Conservation (phyloP, 495 filamentous ascomycete species). For the Oleoguttula mirabilis region DNA sequence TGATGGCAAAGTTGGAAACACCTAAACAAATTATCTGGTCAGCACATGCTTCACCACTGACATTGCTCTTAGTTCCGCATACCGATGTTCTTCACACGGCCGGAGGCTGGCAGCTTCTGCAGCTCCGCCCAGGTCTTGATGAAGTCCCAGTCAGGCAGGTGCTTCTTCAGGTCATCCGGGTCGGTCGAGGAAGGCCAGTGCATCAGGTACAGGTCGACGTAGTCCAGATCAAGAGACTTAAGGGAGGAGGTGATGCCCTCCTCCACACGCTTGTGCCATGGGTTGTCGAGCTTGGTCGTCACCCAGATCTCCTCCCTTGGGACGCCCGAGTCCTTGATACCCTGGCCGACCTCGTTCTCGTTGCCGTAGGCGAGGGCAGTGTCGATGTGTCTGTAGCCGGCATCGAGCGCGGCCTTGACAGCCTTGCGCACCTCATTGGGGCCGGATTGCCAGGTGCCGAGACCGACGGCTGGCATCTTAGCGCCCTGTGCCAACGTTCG, state of each 20-base stretch:
- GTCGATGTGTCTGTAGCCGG: slow-evolving; percentile 62
- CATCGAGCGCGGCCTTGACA: slow-evolving; percentile 61
- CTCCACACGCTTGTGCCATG: slow-evolving; percentile 59
- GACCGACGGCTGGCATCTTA: slow-evolving; percentile 68
- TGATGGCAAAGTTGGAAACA: slow-evolving; percentile 51
- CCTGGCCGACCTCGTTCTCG: slow-evolving; percentile 69
- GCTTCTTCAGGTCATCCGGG: slow-evolving; percentile 43
- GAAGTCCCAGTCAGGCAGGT: slow-evolving; percentile 62
- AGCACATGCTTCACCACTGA: no score
- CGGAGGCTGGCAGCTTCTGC: slow-evolving; percentile 68
- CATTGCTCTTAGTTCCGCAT: no score
- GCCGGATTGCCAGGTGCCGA: slow-evolving; percentile 71
- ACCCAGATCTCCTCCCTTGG: slow-evolving; percentile 73
- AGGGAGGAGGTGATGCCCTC: slow-evolving; percentile 60
- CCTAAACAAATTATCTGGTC: slow-evolving; percentile 20
- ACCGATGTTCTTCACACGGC: slow-evolving; percentile 62
- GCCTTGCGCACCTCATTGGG: slow-evolving; percentile 50
- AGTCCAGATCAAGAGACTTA: slow-evolving; percentile 56
- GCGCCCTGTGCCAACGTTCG: slow-evolving; percentile 41
- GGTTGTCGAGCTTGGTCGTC: slow-evolving; percentile 80
- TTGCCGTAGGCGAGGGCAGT: slow-evolving; percentile 76
- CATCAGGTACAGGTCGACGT: slow-evolving; percentile 77
- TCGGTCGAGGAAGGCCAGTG: slow-evolving; percentile 68
- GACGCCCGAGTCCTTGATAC: slow-evolving; percentile 67
- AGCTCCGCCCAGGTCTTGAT: slow-evolving; percentile 68